phyloP scores from a whole-genome alignment of 805 yeast genomes.

The Candida montana region DNA sequence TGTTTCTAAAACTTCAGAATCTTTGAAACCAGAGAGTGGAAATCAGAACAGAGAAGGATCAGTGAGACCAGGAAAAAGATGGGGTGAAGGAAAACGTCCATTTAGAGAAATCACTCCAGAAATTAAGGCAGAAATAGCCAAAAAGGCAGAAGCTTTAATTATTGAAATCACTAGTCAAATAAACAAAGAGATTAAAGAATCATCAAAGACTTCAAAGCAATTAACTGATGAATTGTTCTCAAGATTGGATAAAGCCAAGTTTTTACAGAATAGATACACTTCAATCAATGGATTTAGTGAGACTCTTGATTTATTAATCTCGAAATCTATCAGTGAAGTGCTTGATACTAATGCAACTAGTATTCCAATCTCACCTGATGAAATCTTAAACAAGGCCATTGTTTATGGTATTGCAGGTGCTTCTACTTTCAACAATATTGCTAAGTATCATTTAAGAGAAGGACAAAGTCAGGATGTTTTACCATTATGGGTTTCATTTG shows the following conservation, averaged over 20 bases:
- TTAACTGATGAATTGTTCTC: conserved; percentile 6
- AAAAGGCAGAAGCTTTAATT: neutral
- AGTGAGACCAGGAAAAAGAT: too few relatives aligned
- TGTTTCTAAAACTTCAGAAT: neutral
- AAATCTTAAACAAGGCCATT: conserved; percentile 17
- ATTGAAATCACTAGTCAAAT: neutral
- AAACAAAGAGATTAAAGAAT: neutral
- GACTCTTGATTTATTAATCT: conserved; percentile 8
- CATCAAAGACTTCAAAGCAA: conserved; percentile 6
- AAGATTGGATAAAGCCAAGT: neutral
- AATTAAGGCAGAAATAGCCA: neutral
- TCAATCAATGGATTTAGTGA: neutral
- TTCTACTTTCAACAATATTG: conserved; percentile 12
- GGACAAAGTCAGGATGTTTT: conserved; percentile 14
- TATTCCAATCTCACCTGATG: conserved; percentile 19
- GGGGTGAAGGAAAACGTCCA: too few relatives aligned
- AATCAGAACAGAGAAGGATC: too few relatives aligned
- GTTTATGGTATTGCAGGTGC: conserved; percentile 14
- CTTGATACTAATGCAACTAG: conserved; percentile 10
- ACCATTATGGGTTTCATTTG: conserved; percentile 20
- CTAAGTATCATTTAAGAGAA: conserved; percentile 10
- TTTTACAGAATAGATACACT: conserved; percentile 3
- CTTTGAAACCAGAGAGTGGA: too few relatives aligned
- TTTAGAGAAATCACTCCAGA: neutral
- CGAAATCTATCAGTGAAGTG: conserved; percentile 15